Conservation (phyloP, 225 moss, liverwort and hornwort species). For the Sphagnum tenellum region DNA sequence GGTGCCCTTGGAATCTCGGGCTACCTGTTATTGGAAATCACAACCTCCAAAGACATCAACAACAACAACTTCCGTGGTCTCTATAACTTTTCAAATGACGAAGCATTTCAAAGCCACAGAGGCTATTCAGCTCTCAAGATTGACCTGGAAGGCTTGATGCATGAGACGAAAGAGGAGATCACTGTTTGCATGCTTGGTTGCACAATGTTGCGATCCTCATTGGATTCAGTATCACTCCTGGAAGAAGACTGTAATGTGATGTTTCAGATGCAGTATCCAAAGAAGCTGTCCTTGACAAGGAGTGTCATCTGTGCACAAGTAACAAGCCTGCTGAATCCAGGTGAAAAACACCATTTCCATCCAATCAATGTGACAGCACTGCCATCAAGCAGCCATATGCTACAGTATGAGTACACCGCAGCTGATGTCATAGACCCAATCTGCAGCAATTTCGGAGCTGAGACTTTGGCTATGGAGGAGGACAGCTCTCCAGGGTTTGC, state of each 20-base stretch:
- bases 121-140: no score
- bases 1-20: no score
- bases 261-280: slow-evolving; percentile 34
- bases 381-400: neutral
- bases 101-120: no score
- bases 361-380: neutral
- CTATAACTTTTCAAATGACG: no score
- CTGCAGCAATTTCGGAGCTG: slow-evolving; percentile 8
- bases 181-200: slow-evolving; percentile 45
- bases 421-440: slow-evolving; percentile 8
- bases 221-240: neutral
- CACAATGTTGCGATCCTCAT: slow-evolving; percentile 8
- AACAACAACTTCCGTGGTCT: no score
- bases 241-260: slow-evolving; percentile 23
- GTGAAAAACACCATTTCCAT: slow-evolving; percentile 12
- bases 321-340: slow-evolving; percentile 10
- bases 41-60: no score
- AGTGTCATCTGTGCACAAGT: slow-evolving; percentile 30
- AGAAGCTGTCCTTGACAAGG: slow-evolving; percentile 27
- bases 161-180: slow-evolving; percentile 11
- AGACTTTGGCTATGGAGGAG: slow-evolving; percentile 5
- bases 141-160: no score
- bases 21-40: no score
- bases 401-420: slow-evolving; percentile 11
- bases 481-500: neutral